phyloP scores from a whole-genome alignment of 108 stramenopile species.

The Stephanodiscus minutulus region DNA sequence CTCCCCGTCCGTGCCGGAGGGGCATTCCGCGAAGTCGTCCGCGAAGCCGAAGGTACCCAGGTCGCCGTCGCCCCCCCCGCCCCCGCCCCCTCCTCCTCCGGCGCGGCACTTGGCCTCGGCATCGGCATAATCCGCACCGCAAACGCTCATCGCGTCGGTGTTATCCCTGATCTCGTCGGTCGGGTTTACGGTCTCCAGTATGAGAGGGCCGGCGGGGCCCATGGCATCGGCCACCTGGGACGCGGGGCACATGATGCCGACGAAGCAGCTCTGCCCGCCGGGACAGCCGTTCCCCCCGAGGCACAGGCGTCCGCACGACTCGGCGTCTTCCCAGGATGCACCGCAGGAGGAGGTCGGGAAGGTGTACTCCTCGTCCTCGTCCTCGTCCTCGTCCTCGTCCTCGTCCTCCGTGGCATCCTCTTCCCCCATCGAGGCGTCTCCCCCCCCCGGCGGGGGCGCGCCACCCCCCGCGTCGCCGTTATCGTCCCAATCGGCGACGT shows the following conservation, averaged over 20 bases:
- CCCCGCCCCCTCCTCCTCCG: background rate
- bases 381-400: background rate
- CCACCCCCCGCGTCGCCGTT: too few relatives aligned
- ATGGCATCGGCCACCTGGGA: constrained; percentile 27
- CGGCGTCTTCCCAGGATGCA: background rate
- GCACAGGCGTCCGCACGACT: constrained; percentile 24
- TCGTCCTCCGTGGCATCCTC: too few relatives aligned
- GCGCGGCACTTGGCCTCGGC: constrained; percentile 24
- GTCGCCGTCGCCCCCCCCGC: background rate
- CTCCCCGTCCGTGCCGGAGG: background rate
- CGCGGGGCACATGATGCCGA: constrained; percentile 22
- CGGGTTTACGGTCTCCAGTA: background rate
- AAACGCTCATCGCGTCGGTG: constrained; percentile 15
- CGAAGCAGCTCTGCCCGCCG: constrained; percentile 18
- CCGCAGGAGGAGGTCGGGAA: constrained; percentile 44
- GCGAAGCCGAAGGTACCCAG: background rate
- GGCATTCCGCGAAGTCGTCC: constrained; percentile 2
- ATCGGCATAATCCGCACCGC: constrained; percentile 29
- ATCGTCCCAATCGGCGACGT: too few relatives aligned
- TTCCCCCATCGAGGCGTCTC: too few relatives aligned
- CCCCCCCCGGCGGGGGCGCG: too few relatives aligned
- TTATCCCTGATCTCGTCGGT: background rate
- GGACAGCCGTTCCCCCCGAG: constrained; percentile 16
- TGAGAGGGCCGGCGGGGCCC: constrained; percentile 11
- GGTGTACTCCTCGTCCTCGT: background rate